Conservation (phyloP, 2,329 filamentous ascomycete species). For the Huntiella abstrusa region DNA sequence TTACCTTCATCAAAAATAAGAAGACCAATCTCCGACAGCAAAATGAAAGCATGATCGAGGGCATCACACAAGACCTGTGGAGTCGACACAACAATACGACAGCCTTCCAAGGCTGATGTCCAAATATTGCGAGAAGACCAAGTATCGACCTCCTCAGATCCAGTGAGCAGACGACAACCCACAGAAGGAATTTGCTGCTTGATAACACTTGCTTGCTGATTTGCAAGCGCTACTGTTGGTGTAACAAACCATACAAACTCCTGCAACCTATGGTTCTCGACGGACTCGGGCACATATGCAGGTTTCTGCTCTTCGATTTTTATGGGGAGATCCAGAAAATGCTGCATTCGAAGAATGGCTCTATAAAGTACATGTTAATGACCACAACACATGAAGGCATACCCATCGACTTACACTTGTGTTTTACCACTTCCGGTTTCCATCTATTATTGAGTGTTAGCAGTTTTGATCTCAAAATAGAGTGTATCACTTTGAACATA, state of each 20-base stretch:
- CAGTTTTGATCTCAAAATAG: neutral
- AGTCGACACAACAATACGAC: constrained; percentile 60
- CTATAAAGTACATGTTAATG: neutral
- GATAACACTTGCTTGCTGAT: constrained; percentile 46
- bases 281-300: too few relatives aligned
- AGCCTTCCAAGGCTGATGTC: constrained; percentile 43
- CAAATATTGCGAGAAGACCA: constrained; percentile 53
- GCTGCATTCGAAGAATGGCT: constrained; percentile 7
- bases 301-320: too few relatives aligned
- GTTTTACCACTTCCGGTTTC: constrained; percentile 67
- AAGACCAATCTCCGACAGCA: constrained; percentile 41
- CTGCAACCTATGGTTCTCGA: constrained; percentile 12
- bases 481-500: constrained; percentile 21
- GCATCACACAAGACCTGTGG: constrained; percentile 58
- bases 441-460: constrained; percentile 34
- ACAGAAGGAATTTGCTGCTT: constrained; percentile 38
- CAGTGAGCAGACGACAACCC: constrained; percentile 43
- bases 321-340: neutral
- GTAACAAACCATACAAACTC: constrained; percentile 57
- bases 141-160: constrained; percentile 48
- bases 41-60: constrained; percentile 54
- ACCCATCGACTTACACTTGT: constrained; percentile 38
- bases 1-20: constrained; percentile 71
- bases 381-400: neutral
- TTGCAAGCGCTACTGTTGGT: constrained; percentile 47